phyloP scores from a whole-genome alignment of 768 basidiomycete genomes.

The Kwoniella sp. region DNA sequence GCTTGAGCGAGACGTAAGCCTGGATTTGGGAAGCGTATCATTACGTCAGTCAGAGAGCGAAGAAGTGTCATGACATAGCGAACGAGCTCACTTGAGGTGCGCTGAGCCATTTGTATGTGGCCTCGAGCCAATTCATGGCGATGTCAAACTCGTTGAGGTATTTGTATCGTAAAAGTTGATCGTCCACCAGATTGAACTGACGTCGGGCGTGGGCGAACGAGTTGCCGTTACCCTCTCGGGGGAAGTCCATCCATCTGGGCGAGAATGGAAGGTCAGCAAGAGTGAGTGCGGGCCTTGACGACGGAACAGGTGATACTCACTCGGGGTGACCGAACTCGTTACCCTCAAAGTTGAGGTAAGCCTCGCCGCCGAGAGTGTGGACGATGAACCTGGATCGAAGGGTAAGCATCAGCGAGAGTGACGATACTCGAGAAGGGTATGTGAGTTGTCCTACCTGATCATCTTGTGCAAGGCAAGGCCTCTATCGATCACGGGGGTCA shows the following conservation, averaged over 20 bases:
- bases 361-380: conserved; percentile 92
- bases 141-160: conserved; percentile 92
- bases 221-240: conserved; percentile 89
- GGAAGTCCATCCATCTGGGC: conserved; percentile 91
- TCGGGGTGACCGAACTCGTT: conserved; percentile 99
- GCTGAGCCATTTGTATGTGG: conserved; percentile 79
- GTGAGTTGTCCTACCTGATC: conserved; percentile 69
- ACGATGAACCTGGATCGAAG: conserved; percentile 69
- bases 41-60: background rate
- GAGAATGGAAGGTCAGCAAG: background rate
- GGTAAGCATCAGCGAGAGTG: background rate
- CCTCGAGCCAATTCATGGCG: conserved; percentile 85
- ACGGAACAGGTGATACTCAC: conserved; percentile 56
- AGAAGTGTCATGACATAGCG: background rate
- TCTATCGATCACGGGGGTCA: conserved; percentile 83
- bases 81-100: conserved; percentile 68
- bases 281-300: background rate
- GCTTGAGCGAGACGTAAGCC: conserved; percentile 91
- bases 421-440: too few relatives aligned
- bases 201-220: conserved; percentile 96
- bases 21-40: conserved; percentile 56
- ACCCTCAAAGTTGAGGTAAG: conserved; percentile 95
- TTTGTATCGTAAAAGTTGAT: conserved; percentile 79
- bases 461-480: conserved; percentile 95
- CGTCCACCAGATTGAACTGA: conserved; percentile 94